Conservation (phyloP, 768 basidiomycete species). For the Kwoniella sp. region DNA sequence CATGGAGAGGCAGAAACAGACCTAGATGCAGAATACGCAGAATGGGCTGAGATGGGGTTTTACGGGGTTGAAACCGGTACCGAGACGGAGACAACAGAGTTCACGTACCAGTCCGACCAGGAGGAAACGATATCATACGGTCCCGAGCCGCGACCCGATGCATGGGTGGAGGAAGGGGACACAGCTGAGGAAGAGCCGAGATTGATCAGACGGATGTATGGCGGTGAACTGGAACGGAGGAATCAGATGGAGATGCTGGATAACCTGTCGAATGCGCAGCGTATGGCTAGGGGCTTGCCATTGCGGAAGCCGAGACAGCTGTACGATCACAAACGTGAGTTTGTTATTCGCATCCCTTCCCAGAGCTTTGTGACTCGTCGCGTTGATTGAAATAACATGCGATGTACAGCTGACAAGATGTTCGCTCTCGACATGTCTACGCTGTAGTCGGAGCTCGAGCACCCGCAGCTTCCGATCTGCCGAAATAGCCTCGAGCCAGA, state of each 20-base stretch:
- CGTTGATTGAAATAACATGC: no score
- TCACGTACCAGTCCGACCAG: background rate
- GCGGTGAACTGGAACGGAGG: background rate
- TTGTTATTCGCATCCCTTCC: no score
- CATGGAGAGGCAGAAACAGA: background rate
- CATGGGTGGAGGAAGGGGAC: background rate
- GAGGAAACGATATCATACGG: background rate
- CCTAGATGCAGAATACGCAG: background rate
- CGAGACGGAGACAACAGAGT: background rate
- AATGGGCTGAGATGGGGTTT: background rate
- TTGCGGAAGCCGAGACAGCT: conserved; percentile 23
- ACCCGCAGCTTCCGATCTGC: conserved; percentile 4
- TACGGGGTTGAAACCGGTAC: background rate
- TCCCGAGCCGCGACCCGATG: background rate
- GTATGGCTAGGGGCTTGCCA: conserved; percentile 15
- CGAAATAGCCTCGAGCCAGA: background rate
- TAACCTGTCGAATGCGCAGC: conserved; percentile 17
- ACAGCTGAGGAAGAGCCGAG: background rate
- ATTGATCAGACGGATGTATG: background rate
- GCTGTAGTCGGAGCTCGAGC: conserved; percentile 17
- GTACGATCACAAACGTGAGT: conserved; percentile 20
- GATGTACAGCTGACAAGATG: background rate
- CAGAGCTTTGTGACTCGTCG: no score
- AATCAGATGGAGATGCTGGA: conserved; percentile 11
- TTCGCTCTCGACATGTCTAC: background rate